phyloP scores from a whole-genome alignment of 768 basidiomycete species.

The Trametes cingulata region DNA sequence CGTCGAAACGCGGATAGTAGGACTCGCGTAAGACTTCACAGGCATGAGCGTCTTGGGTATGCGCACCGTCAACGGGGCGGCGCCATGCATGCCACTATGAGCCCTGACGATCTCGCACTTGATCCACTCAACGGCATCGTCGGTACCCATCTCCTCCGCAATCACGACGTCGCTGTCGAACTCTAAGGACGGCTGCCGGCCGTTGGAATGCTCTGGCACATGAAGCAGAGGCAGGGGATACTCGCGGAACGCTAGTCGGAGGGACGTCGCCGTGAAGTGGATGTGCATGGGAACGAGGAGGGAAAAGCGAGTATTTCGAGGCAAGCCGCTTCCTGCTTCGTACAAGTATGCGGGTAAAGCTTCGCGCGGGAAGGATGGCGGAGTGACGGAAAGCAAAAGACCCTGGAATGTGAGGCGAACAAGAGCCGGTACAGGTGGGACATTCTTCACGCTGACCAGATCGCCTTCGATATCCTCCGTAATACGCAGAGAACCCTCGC shows the following conservation, averaged over 20 bases:
- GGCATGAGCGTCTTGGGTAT: conserved; percentile 95
- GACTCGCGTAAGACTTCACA: conserved; percentile 87
- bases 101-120: conserved; percentile 63
- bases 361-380: conserved; percentile 58
- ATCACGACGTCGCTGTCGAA: conserved; percentile 81
- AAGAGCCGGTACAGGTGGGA: conserved; percentile 57
- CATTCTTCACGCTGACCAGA: conserved; percentile 42
- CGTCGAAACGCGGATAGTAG: conserved; percentile 66
- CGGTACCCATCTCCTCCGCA: conserved; percentile 81
- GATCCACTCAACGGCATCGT: conserved; percentile 70
- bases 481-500: conserved; percentile 5
- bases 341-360: conserved; percentile 64
- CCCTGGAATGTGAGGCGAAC: conserved; percentile 63
- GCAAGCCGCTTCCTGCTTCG: conserved; percentile 67
- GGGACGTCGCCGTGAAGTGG: conserved; percentile 60
- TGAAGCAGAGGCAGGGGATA: conserved; percentile 87
- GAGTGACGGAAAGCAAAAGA: conserved; percentile 55
- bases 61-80: conserved; percentile 53
- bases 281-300: conserved; percentile 84
- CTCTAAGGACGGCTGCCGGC: conserved; percentile 48
- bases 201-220: conserved; percentile 53
- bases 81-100: conserved; percentile 51
- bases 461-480: conserved; percentile 39
- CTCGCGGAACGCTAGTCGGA: conserved; percentile 72
- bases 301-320: conserved; percentile 69